Evolutionary conservation across 768 basidiomycete species (phyloP), one percentile per base, ranked within the genome.

Genomic region (Lentinula detonsa): DNA sequence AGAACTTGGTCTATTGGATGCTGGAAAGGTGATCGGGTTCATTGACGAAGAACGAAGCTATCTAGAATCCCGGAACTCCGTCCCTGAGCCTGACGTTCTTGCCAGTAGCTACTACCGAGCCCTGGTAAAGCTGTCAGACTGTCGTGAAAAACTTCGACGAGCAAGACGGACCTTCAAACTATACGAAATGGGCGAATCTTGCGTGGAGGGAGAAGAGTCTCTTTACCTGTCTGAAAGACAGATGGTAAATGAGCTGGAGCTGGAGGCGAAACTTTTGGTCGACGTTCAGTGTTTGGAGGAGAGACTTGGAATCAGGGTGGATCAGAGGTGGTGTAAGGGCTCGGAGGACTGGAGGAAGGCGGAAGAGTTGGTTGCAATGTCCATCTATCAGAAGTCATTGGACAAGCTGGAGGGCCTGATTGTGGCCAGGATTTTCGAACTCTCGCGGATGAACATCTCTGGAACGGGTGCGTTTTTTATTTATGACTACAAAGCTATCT

Each of bases 381-480:
- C 39, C 5, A 55, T 50, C 11, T 66, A 60, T 37, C 61, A 64
- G 11, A 39, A 52, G 4, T 61, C 63, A 11, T 56, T 69, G 0
- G 65, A 68, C 31, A 11, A 52, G 18, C 48, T 69, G 5, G 64
- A 69, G 34, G 62, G 61, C 9, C 50, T 69, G 1, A 61, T 69
- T n/a, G 57, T 69, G 2, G n/a, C 48, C 4, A 64, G 55, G 16
- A 51, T 69, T n/a, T 68, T 68, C 40, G 67, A 69, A 61, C 61
- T 69, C 2, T 57, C 60, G 5, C 66, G 65, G 58, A 45, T 61
- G 43, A 64, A 65, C 49, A 23, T 51, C 28, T 52, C 60, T 1
- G 62, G 55, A 2, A 73, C 69, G 5, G 70, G 74, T 75, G 56
- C 43, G 71, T 49, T 18, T 58, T 23, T 53, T 23, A 42, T 54